Percentiles rank a stretch among this genome's conserved stretches.
Conservation (phyloP, 495 filamentous ascomycete genomes). For the Aspergillus heteromorphus region DNA sequence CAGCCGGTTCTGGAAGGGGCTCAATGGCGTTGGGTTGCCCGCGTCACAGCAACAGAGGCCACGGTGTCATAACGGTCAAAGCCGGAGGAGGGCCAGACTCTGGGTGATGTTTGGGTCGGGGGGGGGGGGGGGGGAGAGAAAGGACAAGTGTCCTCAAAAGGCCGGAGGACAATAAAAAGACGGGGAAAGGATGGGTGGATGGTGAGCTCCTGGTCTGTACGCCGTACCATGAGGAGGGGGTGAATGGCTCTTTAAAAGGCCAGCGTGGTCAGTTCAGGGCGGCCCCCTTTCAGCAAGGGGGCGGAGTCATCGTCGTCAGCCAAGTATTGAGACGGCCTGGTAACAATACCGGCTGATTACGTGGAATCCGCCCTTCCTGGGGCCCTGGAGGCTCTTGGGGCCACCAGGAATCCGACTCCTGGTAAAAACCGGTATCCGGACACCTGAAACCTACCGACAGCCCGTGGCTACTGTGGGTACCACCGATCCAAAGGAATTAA, state of each 20-base stretch:
- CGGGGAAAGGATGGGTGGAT: conserved; percentile 14
- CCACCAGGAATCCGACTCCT: neutral
- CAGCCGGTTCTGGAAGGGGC: neutral
- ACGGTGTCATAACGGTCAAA: conserved; percentile 37
- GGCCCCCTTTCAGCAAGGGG: conserved; percentile 17
- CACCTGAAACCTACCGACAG: neutral
- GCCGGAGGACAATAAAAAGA: conserved; percentile 5
- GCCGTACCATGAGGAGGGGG: conserved; percentile 5
- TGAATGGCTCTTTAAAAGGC: conserved; percentile 39
- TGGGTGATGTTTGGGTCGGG: too few relatives aligned
- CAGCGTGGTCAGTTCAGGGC: conserved; percentile 39
- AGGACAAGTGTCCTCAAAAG: conserved; percentile 34
- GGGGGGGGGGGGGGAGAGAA: conserved; percentile 12
- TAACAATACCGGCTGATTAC: neutral
- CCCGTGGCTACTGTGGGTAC: too few relatives aligned
- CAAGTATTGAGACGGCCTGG: too few relatives aligned
- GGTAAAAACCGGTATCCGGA: neutral
- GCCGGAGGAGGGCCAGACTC: conserved; percentile 15
- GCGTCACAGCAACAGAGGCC: conserved; percentile 21
- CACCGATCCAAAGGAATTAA: too few relatives aligned
- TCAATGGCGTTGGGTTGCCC: conserved; percentile 2
- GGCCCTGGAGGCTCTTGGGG: too few relatives aligned
- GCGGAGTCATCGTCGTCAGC: conserved; percentile 18
- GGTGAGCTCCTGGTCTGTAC: conserved; percentile 11
- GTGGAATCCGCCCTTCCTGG: neutral